A percentile compares a stretch with the other conserved stretches of the same genome.
phyloP scores from a whole-genome alignment of 2,329 filamentous ascomycete genomes.

The Aspergillus glaucus region DNA sequence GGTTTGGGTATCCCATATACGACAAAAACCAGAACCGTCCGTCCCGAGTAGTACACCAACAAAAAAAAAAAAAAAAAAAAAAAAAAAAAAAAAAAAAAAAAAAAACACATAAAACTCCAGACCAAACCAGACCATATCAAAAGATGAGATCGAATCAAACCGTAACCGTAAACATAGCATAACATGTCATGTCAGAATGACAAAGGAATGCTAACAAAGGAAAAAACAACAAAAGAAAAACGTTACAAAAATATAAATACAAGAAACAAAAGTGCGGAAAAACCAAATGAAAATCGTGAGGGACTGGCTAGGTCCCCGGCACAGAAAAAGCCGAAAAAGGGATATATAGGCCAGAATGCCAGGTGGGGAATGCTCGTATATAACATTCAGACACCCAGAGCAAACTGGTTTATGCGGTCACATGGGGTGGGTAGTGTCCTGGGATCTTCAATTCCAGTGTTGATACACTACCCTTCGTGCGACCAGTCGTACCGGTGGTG shows the following conservation, averaged over 20 bases:
- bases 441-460: slow-evolving; percentile 31
- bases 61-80: background rate
- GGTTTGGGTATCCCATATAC: background rate
- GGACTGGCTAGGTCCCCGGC: too few species aligned
- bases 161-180: background rate
- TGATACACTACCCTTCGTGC: slow-evolving; percentile 22
- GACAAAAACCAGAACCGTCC: background rate
- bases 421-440: slow-evolving; percentile 29
- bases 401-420: slow-evolving; percentile 17
- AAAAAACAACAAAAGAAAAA: slow-evolving; percentile 4
- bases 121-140: background rate
- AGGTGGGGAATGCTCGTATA: background rate
- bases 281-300: slow-evolving; percentile 5
- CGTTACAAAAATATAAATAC: background rate
- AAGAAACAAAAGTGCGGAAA: background rate
- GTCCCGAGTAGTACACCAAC: background rate
- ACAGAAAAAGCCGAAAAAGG: background rate
- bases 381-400: background rate
- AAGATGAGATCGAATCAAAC: background rate
- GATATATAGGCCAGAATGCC: slow-evolving; percentile 1
- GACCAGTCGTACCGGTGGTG: slow-evolving; percentile 2
- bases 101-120: background rate
- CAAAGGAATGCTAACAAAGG: slow-evolving; percentile 8
- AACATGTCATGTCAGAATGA: background rate
- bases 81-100: background rate